Evolutionary conservation across 257 asterid species (phyloP), one percentile per base, ranked within the genome.

Genomic region (Nicotiana knightiana): DNA sequence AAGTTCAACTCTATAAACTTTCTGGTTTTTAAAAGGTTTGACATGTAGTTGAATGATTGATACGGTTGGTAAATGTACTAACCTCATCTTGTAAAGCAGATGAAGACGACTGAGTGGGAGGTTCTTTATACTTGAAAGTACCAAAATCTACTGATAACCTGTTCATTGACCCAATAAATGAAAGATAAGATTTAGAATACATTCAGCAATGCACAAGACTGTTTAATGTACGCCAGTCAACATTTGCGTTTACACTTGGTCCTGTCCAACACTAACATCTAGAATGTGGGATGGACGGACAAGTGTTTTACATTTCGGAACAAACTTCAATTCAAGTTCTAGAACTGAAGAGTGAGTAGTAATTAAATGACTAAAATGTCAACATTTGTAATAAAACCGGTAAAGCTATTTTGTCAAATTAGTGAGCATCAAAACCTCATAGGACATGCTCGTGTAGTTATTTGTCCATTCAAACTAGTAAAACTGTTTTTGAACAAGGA

Each of bases 21-120:
- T 33, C 6, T 11, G 1, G 1, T 63, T 63, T 28, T 63, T 63
- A 11, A 1, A 28, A 32, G 24, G 48, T 15, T 53, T 65, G 39
- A 16, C 73, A 66, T 1, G 33, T 32, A 32, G 46, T 66, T 66
- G 18, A 53, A 11, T 53, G 48, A 35, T 67, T 17, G 28, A 35
- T 17, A 43, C 7, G 43, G n/a, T 26, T 24, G 15, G 15, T 28
- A 28, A 51, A 32, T 81, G 55, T 24, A 64, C 67, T 57, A 84
- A 96, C 98, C 99, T 96, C 98, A 85, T 96, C 99, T 88, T 96
- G 98, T 64, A 96, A 90, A 84, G 95, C 97, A 75, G 99, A 92
- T 84, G 98, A 90, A 68, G 82, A 32, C 80, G 88, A 90, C 77
- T 88, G 93, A 46, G 83, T 88, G 46, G 84, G 84, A 43, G 93